Evolutionary conservation across 495 filamentous ascomycete genomes (phyloP).

Genomic region (Penicillium paradoxum): DNA sequence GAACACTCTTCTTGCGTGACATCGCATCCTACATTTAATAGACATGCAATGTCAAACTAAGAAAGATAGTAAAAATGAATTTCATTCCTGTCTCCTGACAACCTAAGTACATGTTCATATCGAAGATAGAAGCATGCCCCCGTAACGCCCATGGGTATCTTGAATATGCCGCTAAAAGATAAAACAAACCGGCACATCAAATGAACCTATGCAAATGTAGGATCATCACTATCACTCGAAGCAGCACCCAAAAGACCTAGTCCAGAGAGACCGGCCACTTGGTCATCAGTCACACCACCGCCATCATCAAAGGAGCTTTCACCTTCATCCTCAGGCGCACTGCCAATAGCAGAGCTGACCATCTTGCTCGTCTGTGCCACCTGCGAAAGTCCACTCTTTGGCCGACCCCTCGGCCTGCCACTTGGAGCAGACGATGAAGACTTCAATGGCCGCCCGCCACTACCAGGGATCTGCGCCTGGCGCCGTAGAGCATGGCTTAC

Average conservation of each 20-base stretch:
- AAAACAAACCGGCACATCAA: neutral
- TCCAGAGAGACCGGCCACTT: neutral
- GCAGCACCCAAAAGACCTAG: neutral
- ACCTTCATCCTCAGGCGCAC: slow-evolving; percentile 7
- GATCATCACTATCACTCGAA: neutral
- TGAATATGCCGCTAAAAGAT: slow-evolving; percentile 1
- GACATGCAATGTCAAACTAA: no score
- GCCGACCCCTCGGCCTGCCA: neutral
- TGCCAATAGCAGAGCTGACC: slow-evolving; percentile 23
- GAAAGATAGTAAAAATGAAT: no score
- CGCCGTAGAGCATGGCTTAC: neutral
- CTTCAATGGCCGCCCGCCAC: neutral
- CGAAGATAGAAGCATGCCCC: neutral
- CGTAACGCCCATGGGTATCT: slow-evolving; percentile 4
- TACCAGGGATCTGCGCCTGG: neutral
- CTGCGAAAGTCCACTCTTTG: neutral
- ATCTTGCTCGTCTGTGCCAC: slow-evolving; percentile 14
- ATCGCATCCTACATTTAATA: no score
- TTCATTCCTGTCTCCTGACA: neutral
- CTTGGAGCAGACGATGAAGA: neutral
- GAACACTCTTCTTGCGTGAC: no score
- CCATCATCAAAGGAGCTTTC: neutral
- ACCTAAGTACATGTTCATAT: neutral
- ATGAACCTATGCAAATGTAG: neutral
- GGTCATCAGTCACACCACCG: neutral